Evolutionary conservation across 2,329 filamentous ascomycete genomes (phyloP), one percentile per base, ranked within the genome.

Genomic region (Pezicula rhizophila): DNA sequence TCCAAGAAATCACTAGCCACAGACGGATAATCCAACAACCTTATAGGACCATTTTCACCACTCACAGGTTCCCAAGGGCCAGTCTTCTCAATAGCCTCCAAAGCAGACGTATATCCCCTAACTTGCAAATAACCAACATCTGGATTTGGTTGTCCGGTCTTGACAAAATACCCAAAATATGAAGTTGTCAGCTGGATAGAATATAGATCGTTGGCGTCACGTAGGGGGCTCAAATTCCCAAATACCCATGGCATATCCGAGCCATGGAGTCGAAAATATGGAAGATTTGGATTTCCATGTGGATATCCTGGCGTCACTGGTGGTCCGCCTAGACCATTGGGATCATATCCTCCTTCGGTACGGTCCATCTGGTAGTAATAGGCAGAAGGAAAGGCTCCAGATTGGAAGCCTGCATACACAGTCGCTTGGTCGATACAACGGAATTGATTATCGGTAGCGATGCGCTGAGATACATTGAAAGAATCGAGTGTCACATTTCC

Each of bases 341-440:
- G 74, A 41, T 77, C 74, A 53, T 73, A 78, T 4, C 71, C 74
- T 5, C 60, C 60, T 39, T 69, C 70, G 0, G 70, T 70, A 25
- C 76, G 72, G 15, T 76, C 68, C 55, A 78, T 71, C 50, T 77
- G 69, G 58, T 78, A 79, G 58, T 70, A 78, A 55, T 73, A 78
- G 0, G 72, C 64, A 5, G 66, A 65, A 23, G 67, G 58, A 57
- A 79, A 78, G 0, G 70, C 70, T 1, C 61, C 55, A 2, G 69
- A 69, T 28, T 58, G 18, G 0, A 51, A 43, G 3, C 52, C 75
- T 1, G 75, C 72, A 51, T 75, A 78, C 6, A 76, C 68, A 2
- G 76, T 79, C 0, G 76, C 75, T 61, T 79, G 70, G 51, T 79
- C 75, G 42, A 78, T 67, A 54, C 77, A 80, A 47, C 74, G 72